These are phyloP conservation scores for Torulaspora indica DNA, from an alignment of 805 yeast species.

Conservation along the genomic window DNA sequence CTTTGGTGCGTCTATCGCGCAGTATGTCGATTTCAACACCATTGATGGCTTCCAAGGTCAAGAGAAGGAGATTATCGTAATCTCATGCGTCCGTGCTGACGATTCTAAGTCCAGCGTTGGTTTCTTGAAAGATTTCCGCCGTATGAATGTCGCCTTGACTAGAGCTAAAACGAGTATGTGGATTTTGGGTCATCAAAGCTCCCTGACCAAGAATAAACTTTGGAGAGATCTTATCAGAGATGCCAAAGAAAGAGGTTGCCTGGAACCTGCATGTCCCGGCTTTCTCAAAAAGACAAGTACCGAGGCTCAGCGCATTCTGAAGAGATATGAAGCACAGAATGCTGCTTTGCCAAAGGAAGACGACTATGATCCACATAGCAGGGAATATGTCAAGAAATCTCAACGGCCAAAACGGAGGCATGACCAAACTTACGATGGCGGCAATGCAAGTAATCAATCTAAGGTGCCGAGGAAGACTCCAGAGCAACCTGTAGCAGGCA, in stretches of 20 bases:
- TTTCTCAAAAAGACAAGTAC: conserved; percentile 22
- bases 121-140: conserved; percentile 81
- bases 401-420: conserved; percentile 6
- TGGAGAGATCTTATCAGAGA: conserved; percentile 70
- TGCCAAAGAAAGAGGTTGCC: conserved; percentile 48
- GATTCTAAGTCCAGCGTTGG: conserved; percentile 60
- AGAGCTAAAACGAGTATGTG: conserved; percentile 90
- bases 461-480: conserved; percentile 1
- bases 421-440: conserved; percentile 2
- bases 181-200: conserved; percentile 78
- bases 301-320: conserved; percentile 16
- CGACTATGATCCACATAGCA: conserved; percentile 12
- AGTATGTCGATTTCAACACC: conserved; percentile 81
- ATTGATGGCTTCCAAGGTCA: conserved; percentile 98
- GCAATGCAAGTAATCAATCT: not conserved
- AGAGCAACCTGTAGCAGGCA: conserved; percentile 14
- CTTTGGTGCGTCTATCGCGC: conserved; percentile 59
- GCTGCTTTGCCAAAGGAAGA: conserved; percentile 9
- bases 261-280: conserved; percentile 31
- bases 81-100: conserved; percentile 93
- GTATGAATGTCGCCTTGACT: conserved; percentile 96
- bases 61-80: conserved; percentile 87
- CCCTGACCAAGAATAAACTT: conserved; percentile 58
- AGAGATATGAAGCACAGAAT: conserved; percentile 11
- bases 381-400: conserved; percentile 8